These are phyloP conservation scores for Ophiorrhiza pumila DNA, from an alignment of 257 asterid species.

Conservation along the genomic window DNA sequence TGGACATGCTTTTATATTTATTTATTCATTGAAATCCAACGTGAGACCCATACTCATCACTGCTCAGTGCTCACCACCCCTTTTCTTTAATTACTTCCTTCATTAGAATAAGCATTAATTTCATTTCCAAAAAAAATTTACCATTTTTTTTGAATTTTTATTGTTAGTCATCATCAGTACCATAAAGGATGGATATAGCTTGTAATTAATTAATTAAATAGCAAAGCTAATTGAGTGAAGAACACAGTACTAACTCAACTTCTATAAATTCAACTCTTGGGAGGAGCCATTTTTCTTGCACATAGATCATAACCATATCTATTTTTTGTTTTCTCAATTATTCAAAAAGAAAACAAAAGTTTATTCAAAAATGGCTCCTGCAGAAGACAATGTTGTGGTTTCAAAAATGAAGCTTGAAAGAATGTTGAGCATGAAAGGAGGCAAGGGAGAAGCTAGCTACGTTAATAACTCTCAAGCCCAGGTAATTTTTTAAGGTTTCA, in stretches of 20 bases:
- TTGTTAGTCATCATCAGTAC: not conserved
- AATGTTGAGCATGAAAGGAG: constrained; percentile 89
- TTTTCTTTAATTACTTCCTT: constrained; percentile 21
- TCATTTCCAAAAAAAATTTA: not conserved
- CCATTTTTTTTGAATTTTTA: not conserved
- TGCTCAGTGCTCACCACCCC: not conserved
- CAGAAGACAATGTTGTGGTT: constrained; percentile 56
- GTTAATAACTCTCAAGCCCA: constrained; percentile 90
- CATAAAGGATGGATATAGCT: too few relatives aligned
- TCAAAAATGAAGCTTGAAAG: constrained; percentile 66
- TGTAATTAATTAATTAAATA: too few relatives aligned
- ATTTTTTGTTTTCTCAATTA: not conserved
- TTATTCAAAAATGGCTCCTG: constrained; percentile 39
- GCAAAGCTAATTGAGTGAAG: too few relatives aligned
- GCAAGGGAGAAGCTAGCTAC: constrained; percentile 91
- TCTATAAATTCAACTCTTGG: constrained; percentile 10
- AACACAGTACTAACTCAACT: not conserved
- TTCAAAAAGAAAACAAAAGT: not conserved
- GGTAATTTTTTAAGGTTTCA: too few relatives aligned
- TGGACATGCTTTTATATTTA: constrained; percentile 37
- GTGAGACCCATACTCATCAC: constrained; percentile 40
- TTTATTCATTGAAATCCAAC: constrained; percentile 23
- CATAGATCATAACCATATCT: not conserved
- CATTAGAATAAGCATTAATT: not conserved
- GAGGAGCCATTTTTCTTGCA: not conserved